Conservation (phyloP, 495 filamentous ascomycete genomes). For the Lasiosphaeria miniovina region DNA sequence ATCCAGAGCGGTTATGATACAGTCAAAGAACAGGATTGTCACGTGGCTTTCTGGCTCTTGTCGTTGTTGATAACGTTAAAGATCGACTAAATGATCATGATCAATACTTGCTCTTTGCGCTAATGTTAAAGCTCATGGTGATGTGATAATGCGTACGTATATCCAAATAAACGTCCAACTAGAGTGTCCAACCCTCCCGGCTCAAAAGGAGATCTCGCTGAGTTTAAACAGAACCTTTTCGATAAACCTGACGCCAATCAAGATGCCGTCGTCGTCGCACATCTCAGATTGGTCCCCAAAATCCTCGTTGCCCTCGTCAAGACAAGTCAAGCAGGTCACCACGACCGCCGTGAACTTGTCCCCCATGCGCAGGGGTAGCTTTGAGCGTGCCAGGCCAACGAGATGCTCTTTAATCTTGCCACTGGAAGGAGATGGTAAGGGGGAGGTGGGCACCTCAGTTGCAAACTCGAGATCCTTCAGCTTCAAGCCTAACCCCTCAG, state of each 20-base stretch:
- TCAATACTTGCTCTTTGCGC: too few species aligned
- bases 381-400: conserved; percentile 31
- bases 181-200: neutral
- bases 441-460: neutral
- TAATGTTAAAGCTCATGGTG: too few species aligned
- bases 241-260: conserved; percentile 50
- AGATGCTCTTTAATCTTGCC: conserved; percentile 22
- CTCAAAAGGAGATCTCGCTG: conserved; percentile 1
- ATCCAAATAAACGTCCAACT: neutral
- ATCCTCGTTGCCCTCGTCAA: conserved; percentile 46
- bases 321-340: conserved; percentile 50
- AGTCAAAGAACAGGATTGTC: too few species aligned
- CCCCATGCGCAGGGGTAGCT: conserved; percentile 47
- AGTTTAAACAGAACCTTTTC: conserved; percentile 28
- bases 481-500: neutral
- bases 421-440: neutral
- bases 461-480: neutral
- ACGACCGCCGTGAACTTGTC: conserved; percentile 45
- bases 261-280: conserved; percentile 48
- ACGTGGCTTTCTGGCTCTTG: too few species aligned
- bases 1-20: too few species aligned
- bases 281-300: conserved; percentile 49
- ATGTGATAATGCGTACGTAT: too few species aligned
- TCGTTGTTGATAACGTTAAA: too few species aligned
- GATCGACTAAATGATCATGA: too few species aligned